Base-by-base conservation (phyloP, 495 filamentous ascomycete genomes). In the Aspergillus avenaceus region DNA sequence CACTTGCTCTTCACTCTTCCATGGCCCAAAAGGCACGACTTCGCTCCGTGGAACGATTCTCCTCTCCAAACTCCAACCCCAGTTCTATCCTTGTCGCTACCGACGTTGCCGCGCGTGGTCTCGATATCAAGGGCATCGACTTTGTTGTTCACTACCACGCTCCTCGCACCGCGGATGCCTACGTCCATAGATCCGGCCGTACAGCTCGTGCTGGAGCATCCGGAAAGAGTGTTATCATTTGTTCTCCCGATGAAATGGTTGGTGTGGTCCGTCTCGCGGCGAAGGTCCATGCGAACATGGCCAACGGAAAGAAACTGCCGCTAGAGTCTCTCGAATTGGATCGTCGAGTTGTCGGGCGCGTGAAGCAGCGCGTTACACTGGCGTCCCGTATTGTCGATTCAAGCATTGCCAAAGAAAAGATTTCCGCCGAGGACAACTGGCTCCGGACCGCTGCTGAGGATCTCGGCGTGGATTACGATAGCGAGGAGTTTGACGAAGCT, bases 21-120 rank as follows among this genome's bases (percentile, higher is more conserved):
- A 97, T 98, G 93, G 77, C 84, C 6, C 95, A 97, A 69, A 97
- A 97, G 65, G 90, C 93, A n/a, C 90, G 93, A 23, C 76, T 98
- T 16, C 85, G 93, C 37, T 92, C 90, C 12, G 76, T 98, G 8
- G 93, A 98, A 61, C 86, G 88, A 19, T 97, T 97, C 69, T 89
- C 88, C 3, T 79, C 81, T 18, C 70, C 78, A 11, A 70, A 70
- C 9, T 70, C 81, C 13, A 68, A 81, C 19, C 62, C 71, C 11
- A 73, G 80, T 45, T 82, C 86, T 3, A 87, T 97, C 45, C 81
- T 98, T 2, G 79, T 98, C 9, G 92, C 95, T 1, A 97, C 93
- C 2, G 93, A 98, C 62, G 91, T 97, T 36, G 95, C 93, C 1
- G 92, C 95, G n/a, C 84, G 93, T 52, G 93, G 93, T 61, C 83